A percentile compares a stretch with the other conserved stretches of the same genome.
Evolutionary conservation across 306 rosid species (phyloP).

Genomic region (Sechiopsis laciniata): DNA sequence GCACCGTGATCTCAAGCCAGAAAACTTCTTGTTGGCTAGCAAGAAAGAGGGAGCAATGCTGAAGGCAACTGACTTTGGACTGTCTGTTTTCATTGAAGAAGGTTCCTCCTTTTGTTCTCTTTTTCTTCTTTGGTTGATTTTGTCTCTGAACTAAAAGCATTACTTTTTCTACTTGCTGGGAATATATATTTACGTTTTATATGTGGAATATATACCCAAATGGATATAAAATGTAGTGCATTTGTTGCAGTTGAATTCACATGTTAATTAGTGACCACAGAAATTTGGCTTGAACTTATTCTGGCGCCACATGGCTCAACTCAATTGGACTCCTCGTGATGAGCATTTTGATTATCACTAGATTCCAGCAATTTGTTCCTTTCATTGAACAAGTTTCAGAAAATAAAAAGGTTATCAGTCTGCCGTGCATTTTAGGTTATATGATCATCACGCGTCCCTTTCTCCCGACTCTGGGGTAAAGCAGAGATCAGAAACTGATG

Average conservation of each 20-base stretch:
- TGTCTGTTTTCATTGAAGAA: slow-evolving; percentile 86
- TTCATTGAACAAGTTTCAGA: not conserved
- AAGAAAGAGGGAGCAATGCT: slow-evolving; percentile 54
- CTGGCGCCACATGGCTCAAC: slow-evolving; percentile 3
- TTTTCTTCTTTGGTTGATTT: not conserved
- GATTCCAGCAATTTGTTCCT: not conserved
- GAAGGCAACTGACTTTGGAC: slow-evolving; percentile 87
- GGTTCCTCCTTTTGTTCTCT: slow-evolving; percentile 31
- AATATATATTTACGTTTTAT: not conserved
- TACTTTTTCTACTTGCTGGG: not conserved
- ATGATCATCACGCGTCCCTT: not conserved
- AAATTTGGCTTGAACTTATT: slow-evolving; percentile 9
- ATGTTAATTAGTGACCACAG: not conserved
- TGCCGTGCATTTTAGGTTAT: slow-evolving; percentile 11
- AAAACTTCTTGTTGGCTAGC: slow-evolving; percentile 76
- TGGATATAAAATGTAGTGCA: not conserved
- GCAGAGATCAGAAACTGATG: slow-evolving; percentile 9
- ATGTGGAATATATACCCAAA: not conserved
- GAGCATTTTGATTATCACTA: not conserved
- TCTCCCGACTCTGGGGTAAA: slow-evolving; percentile 1
- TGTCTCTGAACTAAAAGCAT: not conserved
- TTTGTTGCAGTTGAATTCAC: not conserved
- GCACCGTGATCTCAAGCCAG: slow-evolving; percentile 93
- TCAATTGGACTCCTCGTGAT: not conserved
- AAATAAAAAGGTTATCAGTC: not conserved